Evolutionary conservation across 2,329 filamentous ascomycete genomes (phyloP), one percentile per base, ranked within the genome.

Genomic region (Sclerotiophoma versabilis): DNA sequence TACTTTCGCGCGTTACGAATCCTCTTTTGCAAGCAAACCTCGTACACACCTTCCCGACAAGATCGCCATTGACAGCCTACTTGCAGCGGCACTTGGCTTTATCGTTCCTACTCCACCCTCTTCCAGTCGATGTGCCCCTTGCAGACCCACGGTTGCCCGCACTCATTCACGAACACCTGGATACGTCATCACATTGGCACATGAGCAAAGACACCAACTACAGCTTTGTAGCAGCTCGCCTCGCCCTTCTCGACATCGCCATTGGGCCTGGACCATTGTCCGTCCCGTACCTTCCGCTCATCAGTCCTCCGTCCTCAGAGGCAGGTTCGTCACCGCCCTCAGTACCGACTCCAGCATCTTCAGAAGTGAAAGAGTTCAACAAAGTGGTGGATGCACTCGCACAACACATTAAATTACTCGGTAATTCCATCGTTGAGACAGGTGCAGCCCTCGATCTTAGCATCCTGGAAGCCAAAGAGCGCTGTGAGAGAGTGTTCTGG

Each of bases 401-500:
- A 1, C 75, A 76, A 15, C 62, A 64, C 9, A 57, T 75, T 44
- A 71, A 87, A 44, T 62, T 72, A 6, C 77, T 85, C 11, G 80
- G 81, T 48, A 79, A 78, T 15, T 82, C 82, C 32, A 96, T 96
- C 65, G 83, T 87, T 54, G 90, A 92, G 66, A 83, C 87, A 1
- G 91, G 90, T 33, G 88, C 91, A 6, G 59, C 67, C 2, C 62
- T 63, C 4, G 71, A 74, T 49, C 51, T 73, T 37, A 86, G 86
- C 19, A 86, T 89, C 64, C 80, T 95, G 53, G 87, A 96, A 67
- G 86, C 90, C 11, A 96, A 96, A 75, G 86, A 87, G 48, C 81
- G 83, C 10, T 80, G 96, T 32, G 89, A 96, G 65, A 83, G 87
- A 52, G 77, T 96, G n/a, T 83, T 87, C 54, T 86, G 90, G 65